Evolutionary conservation across 1,139 yeast species (phyloP).

Genomic region (Suhomyces anneliseae): DNA sequence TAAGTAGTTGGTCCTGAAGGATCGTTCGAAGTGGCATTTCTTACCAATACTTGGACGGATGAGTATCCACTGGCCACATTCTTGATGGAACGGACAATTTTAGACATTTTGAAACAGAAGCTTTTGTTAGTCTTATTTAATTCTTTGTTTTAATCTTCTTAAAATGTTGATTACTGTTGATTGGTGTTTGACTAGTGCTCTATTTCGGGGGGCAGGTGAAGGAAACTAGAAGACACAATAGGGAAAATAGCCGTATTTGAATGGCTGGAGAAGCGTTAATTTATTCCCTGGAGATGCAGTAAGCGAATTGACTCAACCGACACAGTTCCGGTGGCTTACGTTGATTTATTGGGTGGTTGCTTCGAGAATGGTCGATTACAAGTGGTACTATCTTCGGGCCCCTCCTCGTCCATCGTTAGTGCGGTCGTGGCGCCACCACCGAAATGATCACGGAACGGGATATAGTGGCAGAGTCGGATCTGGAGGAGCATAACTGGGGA

Average conservation of each 20-base stretch:
- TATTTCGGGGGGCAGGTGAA: too few species aligned
- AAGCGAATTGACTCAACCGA: too few species aligned
- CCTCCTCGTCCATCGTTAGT: slow-evolving; percentile 7
- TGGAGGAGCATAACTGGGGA: background rate
- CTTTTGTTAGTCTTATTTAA: too few species aligned
- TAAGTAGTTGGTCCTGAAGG: slow-evolving; percentile 79
- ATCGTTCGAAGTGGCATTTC: slow-evolving; percentile 93
- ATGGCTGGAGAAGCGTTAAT: too few species aligned
- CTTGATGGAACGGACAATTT: slow-evolving; percentile 82
- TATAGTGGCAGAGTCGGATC: slow-evolving; percentile 1
- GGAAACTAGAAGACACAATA: too few species aligned
- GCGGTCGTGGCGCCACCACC: slow-evolving; percentile 5
- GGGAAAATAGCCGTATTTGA: too few species aligned
- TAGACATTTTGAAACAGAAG: slow-evolving; percentile 50
- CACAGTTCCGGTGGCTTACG: too few species aligned
- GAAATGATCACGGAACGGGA: slow-evolving; percentile 4
- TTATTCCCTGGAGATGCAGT: too few species aligned
- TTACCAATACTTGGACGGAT: slow-evolving; percentile 78
- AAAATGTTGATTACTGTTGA: too few species aligned
- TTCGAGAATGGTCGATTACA: background rate
- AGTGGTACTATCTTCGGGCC: background rate
- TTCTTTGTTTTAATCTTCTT: too few species aligned
- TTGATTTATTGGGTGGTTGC: background rate
- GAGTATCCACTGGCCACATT: slow-evolving; percentile 94
- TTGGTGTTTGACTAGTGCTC: too few species aligned